Evolutionary conservation across 169 alveolate species (phyloP).

Genomic region (Eimeria maxima): DNA sequence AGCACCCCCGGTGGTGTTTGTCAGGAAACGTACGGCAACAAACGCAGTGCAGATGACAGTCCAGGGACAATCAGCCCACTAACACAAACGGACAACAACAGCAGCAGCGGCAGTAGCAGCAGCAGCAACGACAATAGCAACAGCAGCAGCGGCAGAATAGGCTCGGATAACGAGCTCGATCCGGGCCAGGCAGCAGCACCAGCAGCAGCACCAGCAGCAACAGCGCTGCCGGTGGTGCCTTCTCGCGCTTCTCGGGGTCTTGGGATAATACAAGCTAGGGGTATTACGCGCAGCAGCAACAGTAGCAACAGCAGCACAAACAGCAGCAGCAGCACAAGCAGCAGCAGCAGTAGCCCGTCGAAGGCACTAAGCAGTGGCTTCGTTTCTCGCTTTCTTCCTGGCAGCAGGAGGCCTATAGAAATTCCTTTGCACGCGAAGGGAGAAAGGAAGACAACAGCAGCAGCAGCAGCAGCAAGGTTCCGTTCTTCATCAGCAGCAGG

Average conservation of each 20-base stretch:
- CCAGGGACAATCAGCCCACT: not conserved
- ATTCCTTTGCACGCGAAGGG: not conserved
- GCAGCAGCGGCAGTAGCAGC: not conserved
- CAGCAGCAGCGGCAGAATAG: not conserved
- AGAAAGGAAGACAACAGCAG: not conserved
- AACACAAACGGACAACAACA: not conserved
- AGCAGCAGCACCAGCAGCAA: no score
- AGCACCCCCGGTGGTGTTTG: not conserved
- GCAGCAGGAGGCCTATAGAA: not conserved
- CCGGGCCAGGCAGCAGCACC: no score
- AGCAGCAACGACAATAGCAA: not conserved
- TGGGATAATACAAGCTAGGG: no score
- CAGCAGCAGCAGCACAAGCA: no score
- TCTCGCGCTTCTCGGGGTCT: no score
- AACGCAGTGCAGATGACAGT: not conserved
- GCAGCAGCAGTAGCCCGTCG: conserved; percentile 34
- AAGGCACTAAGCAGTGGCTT: conserved; percentile 15
- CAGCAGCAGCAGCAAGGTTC: not conserved
- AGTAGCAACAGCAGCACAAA: no score
- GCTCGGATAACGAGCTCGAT: no score
- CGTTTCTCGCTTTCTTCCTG: not conserved
- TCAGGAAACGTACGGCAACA: not conserved
- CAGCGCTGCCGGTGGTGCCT: no score
- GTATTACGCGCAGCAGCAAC: no score
- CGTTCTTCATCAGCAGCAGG: not conserved